Base-by-base conservation (phyloP, 441 rosid species). In the Pelargonium fulgidum region DNA sequence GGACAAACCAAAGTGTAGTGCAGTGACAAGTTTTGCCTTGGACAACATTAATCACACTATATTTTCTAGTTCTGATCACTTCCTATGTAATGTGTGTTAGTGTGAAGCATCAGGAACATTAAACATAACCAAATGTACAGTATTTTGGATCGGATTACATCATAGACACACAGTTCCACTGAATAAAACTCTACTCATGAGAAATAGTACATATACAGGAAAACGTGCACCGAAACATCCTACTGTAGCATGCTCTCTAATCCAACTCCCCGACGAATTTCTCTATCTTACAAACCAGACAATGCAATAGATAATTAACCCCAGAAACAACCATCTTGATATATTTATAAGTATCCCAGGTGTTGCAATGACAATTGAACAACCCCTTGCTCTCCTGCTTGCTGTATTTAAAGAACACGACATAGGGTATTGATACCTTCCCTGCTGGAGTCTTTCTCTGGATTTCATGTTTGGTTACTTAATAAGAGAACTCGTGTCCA, bases 401-500 rank as follows among this genome's bases (percentile, higher is more conserved):
- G 41, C 22, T 8, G 33, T 62, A 26, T 62, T 14, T 48, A n/a
- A 70, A 47, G 50, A 64, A 65, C 69, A 70, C 39, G 48, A 7
- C 50, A 45, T 50, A 1, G 13, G 6, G 1, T 3, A 48, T 2
- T 13, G 33, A 26, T 26, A 26, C 33, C 33, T 26, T 26, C 33
- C 33, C 33, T 3, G 1, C 33, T 26, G 33, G 3, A 26, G 33
- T 26, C 33, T 26, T 26, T 26, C 2, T 26, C 33, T 26, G 33
- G 33, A 26, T 1, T 26, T 64, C 69, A 58, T 13, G 45, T 74
- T 39, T 33, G 50, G 33, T 71, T 9, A 62, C 47, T 78, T 79
- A 92, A 79, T 92, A 92, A 4, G 98, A 92, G 73, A 92, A 92
- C 70, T 92, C 96, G 1, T 92, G 92, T 48, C 98, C 96, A 63